Base-by-base conservation (phyloP, 176 grass and related monocot genomes). In the Eragrostis curvula region DNA sequence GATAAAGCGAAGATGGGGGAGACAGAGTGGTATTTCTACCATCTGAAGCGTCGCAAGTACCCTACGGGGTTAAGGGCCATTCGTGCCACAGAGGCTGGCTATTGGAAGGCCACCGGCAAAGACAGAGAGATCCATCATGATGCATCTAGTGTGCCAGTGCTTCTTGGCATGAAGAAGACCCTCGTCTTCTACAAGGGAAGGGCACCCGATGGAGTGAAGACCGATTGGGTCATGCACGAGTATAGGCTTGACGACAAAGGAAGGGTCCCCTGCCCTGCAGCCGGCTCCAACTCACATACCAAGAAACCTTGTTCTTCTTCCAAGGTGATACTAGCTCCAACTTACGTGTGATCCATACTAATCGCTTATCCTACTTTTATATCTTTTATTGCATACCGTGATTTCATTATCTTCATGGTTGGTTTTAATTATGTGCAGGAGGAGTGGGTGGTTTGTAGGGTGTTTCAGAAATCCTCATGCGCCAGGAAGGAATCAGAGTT, bases 151-250 rank as follows among this genome's bases (percentile, higher is more conserved):
- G 30, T 23, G 2, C 7, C 43, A 2, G 0, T 52, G 3, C 70
- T 92, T 5, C 13, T 88, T 6, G 86, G 90, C 52, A 92, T 88
- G 90, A 92, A 88, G 83, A 92, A 92, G 73, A 92, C 86, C 0
- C 74, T 92, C 0, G 86, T 92, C 1, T 92, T 92, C 79, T 92
- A 92, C 63, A 79, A 66, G 60, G 87, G 90, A 0, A 89, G 90
- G 40, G 87, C 90, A 14, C 83, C 87, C 6, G 67, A 9, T 16
- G 83, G 90, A 0, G 56, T 80, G 15, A 92, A 89, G 71, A 92
- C 83, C 5, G 84, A 92, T 9, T 92, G 90, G 90, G 57, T 92
- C 21, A 89, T 92, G 84, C 90, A 92, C 2, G 90, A 92, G 49
- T 89, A 80, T 15, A 89, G 90, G 75, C 87, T 89, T 24, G 75